Conservation (phyloP, 345 rosid species). For the Sisymbrium altissimum region DNA sequence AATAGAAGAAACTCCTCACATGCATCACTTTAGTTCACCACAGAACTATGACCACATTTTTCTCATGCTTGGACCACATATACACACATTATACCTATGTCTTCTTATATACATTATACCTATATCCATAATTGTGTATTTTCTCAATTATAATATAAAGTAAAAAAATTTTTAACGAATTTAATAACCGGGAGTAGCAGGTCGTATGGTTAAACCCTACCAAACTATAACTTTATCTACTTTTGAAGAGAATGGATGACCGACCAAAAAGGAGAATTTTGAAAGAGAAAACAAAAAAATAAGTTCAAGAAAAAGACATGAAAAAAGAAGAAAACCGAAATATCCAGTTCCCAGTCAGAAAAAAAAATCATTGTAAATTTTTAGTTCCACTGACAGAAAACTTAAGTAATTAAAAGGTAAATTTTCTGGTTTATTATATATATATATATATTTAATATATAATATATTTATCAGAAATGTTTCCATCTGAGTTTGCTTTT, state of each 20-base stretch:
- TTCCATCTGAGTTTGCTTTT: slow-evolving; percentile 1
- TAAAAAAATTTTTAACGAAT: no score
- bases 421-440: background rate
- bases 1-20: slow-evolving; percentile 1
- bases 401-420: background rate
- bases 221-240: background rate
- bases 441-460: background rate
- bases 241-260: slow-evolving; percentile 7
- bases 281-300: background rate
- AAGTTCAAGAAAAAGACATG: background rate
- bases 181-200: slow-evolving; percentile 4
- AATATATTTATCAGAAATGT: background rate
- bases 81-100: background rate
- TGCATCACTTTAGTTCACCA: slow-evolving; percentile 3
- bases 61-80: slow-evolving; percentile 20
- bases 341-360: background rate
- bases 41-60: background rate
- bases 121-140: background rate
- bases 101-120: background rate
- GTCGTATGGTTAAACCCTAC: slow-evolving; percentile 1
- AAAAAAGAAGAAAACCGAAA: background rate
- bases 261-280: slow-evolving; percentile 17
- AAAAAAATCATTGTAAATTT: no score
- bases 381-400: background rate
- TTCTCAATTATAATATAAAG: background rate